Base-by-base conservation (phyloP, 768 basidiomycete genomes). In the Suillus weaverae region DNA sequence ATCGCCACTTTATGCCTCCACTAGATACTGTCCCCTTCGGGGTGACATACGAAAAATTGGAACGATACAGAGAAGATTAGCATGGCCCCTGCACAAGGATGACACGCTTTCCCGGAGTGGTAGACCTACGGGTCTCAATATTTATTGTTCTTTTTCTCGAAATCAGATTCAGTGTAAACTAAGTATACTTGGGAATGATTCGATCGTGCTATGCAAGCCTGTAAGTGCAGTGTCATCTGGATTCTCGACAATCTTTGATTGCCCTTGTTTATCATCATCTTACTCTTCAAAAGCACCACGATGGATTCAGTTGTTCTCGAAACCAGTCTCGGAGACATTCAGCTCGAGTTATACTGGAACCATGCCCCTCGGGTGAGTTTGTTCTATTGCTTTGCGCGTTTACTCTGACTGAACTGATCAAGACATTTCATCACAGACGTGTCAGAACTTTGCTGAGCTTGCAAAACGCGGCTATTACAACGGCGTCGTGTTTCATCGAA, bases 71-170 rank as follows among this genome's bases (percentile, higher is more conserved):
- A 97, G 95, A 96, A 96, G 95, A 95, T 97, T 95, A 96, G 95
- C 95, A 97, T 97, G 92, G 95, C 94, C 95, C 95, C 95, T 97
- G 95, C 95, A 97, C 94, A 97, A 97, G 95, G 95, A 97, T 96
- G 95, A 95, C 95, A 96, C 92, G 91, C 91, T 93, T 91, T 90
- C 85, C 89, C 89, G 89, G 90, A 91, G 90, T 91, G 89, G 90
- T 90, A 90, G 77, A 77, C 77, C 76, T 78, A 78, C 77, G 76
- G 77, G 77, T 77, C 77, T 78, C 76, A 78, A 78, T 77, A 77
- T 77, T 77, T 77, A 77, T 76, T 78, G 2, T 35, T 64, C 59
- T 65, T 60, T 60, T 44, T 9, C 55, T 22, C 16, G 20, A 10
- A 54, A 35, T 20, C 16, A n/a, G n/a, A n/a, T n/a, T n/a, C n/a